These are phyloP conservation scores for Truncatella angustata DNA, from an alignment of 2,329 filamentous ascomycete genomes.

Conservation along the genomic window DNA sequence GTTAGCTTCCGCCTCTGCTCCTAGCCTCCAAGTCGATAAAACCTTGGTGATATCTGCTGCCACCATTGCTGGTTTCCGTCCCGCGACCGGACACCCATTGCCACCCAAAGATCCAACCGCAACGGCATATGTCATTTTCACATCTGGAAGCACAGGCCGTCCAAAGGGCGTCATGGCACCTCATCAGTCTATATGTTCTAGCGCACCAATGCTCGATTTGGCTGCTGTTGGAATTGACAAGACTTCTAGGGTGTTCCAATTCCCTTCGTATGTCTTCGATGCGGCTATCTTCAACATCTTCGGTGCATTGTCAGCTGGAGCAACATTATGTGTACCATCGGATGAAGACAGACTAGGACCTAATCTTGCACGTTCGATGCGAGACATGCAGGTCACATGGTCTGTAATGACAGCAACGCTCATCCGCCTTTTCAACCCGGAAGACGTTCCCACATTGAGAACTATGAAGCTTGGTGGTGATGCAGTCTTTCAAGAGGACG, in stretches of 20 bases:
- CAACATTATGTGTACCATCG: slow-evolving; percentile 7
- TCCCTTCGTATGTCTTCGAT: slow-evolving; percentile 13
- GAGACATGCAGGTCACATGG: slow-evolving; percentile 7
- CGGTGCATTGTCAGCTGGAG: slow-evolving; percentile 1
- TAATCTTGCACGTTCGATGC: not conserved
- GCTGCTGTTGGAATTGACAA: slow-evolving; percentile 25
- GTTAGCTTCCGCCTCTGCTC: slow-evolving; percentile 4
- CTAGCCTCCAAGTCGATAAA: not conserved
- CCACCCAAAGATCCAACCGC: not conserved
- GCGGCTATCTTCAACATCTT: slow-evolving; percentile 8
- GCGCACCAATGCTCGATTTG: slow-evolving; percentile 46
- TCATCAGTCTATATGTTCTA: slow-evolving; percentile 32
- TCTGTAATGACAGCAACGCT: slow-evolving; percentile 5
- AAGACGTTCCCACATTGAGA: slow-evolving; percentile 3
- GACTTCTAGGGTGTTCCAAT: slow-evolving; percentile 18
- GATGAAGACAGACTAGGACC: slow-evolving; percentile 1
- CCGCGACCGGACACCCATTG: not conserved
- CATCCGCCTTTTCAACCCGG: slow-evolving; percentile 4
- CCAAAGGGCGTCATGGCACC: slow-evolving; percentile 11
- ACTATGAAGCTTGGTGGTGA: slow-evolving; percentile 10
- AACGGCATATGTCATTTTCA: slow-evolving; percentile 9
- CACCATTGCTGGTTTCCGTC: not conserved
- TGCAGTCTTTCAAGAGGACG: not conserved
- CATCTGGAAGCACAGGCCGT: slow-evolving; percentile 11
- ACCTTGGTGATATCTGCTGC: not conserved